These are phyloP conservation scores for Fusarium fujikuroi DNA, from an alignment of 2,329 filamentous ascomycete species.

Conservation along the genomic window DNA sequence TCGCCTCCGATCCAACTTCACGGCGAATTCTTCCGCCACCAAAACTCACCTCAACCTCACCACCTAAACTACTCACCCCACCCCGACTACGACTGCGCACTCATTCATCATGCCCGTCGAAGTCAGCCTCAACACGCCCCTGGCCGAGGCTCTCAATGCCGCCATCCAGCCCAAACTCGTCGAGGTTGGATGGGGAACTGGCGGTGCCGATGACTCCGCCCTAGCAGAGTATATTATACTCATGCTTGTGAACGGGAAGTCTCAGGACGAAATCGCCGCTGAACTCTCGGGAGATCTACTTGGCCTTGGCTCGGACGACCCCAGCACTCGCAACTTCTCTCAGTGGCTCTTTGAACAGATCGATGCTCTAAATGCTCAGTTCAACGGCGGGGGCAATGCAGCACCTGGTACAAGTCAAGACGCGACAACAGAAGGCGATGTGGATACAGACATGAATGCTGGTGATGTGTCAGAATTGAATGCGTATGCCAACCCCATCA, in stretches of 20 bases:
- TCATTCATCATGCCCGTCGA: conserved; percentile 76
- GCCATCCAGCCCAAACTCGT: conserved; percentile 91
- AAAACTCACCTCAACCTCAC: conserved; percentile 5
- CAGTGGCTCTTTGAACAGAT: conserved; percentile 95
- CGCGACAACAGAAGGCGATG: conserved; percentile 53
- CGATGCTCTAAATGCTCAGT: conserved; percentile 70
- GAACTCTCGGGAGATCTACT: conserved; percentile 92
- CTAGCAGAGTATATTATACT: conserved; percentile 96
- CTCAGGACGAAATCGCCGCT: conserved; percentile 85
- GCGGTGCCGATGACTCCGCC: conserved; percentile 79
- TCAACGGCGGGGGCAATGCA: conserved; percentile 61
- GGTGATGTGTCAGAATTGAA: conserved; percentile 61
- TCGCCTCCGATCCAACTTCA: conserved; percentile 24
- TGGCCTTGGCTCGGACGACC: conserved; percentile 82
- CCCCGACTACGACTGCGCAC: conserved; percentile 18
- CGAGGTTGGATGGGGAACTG: conserved; percentile 91
- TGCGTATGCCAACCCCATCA: conserved; percentile 61
- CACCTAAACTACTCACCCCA: neutral
- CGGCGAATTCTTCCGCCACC: conserved; percentile 40
- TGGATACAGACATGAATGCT: conserved; percentile 80
- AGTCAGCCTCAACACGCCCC: conserved; percentile 79
- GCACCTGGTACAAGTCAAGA: conserved; percentile 50
- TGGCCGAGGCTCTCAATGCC: conserved; percentile 84
- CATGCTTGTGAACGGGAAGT: conserved; percentile 96
- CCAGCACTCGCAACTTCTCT: conserved; percentile 83